phyloP scores from a whole-genome alignment of 73 alveolate genomes.

The Durusdinium trenchii region DNA sequence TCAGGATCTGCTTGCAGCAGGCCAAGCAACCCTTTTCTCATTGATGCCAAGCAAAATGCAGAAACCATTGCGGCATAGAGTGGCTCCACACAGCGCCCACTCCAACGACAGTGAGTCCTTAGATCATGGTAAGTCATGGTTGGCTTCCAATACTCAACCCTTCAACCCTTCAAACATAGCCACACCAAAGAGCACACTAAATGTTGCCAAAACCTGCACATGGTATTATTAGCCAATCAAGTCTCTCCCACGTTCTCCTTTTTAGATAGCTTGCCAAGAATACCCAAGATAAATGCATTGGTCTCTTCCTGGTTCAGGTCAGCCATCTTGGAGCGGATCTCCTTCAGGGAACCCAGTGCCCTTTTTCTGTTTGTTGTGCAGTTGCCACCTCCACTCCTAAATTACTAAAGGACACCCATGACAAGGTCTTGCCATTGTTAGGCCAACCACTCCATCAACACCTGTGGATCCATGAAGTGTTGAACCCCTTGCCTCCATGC shows the following conservation, averaged over 20 bases:
- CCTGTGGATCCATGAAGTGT: too few species aligned
- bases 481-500: neutral
- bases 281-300: neutral
- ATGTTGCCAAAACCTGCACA: too few species aligned
- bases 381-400: neutral
- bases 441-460: too few species aligned
- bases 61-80: neutral
- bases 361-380: too few species aligned
- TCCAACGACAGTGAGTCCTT: neutral
- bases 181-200: too few species aligned
- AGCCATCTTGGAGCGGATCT: neutral
- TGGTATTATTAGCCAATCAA: too few species aligned
- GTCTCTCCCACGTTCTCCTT: neutral
- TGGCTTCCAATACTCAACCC: too few species aligned
- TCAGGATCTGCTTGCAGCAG: too few species aligned
- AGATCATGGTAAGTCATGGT: too few species aligned
- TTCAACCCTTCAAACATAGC: too few species aligned
- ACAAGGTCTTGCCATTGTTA: too few species aligned
- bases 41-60: neutral
- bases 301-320: neutral
- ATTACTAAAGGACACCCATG: neutral
- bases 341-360: neutral
- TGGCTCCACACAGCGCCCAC: neutral
- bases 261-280: neutral
- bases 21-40: conserved; percentile 1